Base-by-base conservation (phyloP, 345 rosid species). In the Theobroma cacao region DNA sequence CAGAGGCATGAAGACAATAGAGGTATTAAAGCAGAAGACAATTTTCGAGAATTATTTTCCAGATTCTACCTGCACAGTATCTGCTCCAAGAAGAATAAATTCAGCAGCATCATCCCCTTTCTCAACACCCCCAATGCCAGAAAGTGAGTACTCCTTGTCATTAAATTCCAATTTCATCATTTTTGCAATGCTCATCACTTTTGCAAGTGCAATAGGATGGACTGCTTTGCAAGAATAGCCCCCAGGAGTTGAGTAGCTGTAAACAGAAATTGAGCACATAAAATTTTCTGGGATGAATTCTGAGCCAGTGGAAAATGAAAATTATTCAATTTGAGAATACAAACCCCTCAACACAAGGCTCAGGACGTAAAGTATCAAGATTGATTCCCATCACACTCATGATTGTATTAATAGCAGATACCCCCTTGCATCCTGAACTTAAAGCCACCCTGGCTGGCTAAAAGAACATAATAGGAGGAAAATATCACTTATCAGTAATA, bases 341-440 rank as follows among this genome's bases (percentile, higher is more conserved):
- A 52, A 62, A 96, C 99, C 98, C 99, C 84, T 96, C 97, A 33
- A 96, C 99, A 78, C 98, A 92, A 60, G 99, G 98, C 88, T 96
- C 97, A 10, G 98, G 99, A 62, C 88, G 95, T 76, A 94, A 77
- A 15, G 97, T 90, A 60, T 89, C 86, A 65, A 96, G 91, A 86
- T 88, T 86, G 81, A 94, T 90, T 80, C 99, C 99, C 98, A 94
- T 96, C 30, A 96, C 94, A 36, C 99, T 96, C 98, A 91, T 91
- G 86, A 96, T 94, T 22, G 98, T 96, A 79, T 96, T 94, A 47
- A 96, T 94, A 48, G 97, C 98, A 86, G 99, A 8, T 47, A 96
- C 45, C 33, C 99, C 97, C 81, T 96, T 97, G 52, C 97, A 90
- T 53, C 98, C 98, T 20, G 95, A 83, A 59, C 75, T 90, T 47